Conservation (phyloP, 2,329 filamentous ascomycete species). For the Dothistroma septosporum region DNA sequence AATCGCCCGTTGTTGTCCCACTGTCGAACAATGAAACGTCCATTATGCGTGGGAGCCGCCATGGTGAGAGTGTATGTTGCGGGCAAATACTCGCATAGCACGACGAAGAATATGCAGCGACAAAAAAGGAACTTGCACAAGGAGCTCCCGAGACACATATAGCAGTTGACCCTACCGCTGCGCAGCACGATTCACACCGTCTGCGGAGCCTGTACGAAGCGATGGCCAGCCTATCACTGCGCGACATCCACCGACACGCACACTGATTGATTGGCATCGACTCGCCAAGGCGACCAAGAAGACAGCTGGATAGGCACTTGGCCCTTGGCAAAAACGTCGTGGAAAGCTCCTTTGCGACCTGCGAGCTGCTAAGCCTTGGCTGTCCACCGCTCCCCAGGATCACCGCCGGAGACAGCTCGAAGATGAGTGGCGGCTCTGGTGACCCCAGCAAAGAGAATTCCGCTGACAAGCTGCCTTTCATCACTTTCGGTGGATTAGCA, state of each 20-base stretch:
- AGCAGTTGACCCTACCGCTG: background rate
- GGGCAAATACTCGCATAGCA: background rate
- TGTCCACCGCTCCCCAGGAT: background rate
- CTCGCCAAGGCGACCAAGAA: background rate
- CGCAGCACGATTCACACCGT: background rate
- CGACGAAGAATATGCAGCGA: background rate
- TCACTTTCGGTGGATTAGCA: background rate
- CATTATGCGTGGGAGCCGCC: background rate
- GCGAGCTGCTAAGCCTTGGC: background rate
- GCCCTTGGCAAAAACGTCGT: background rate
- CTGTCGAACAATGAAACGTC: background rate
- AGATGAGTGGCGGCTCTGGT: background rate
- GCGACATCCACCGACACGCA: background rate
- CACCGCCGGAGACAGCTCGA: background rate
- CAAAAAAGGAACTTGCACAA: background rate
- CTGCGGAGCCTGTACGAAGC: background rate
- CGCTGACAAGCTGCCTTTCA: background rate
- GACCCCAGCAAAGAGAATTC: background rate
- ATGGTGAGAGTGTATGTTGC: background rate
- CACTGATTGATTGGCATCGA: background rate
- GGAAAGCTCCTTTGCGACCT: background rate
- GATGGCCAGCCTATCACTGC: background rate
- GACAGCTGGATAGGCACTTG: background rate
- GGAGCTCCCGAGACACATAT: background rate
- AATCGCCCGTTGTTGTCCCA: background rate